A percentile compares a stretch with the other conserved stretches of the same genome.
Evolutionary conservation across 441 rosid species (phyloP).

Genomic region (Kokia cookei): DNA sequence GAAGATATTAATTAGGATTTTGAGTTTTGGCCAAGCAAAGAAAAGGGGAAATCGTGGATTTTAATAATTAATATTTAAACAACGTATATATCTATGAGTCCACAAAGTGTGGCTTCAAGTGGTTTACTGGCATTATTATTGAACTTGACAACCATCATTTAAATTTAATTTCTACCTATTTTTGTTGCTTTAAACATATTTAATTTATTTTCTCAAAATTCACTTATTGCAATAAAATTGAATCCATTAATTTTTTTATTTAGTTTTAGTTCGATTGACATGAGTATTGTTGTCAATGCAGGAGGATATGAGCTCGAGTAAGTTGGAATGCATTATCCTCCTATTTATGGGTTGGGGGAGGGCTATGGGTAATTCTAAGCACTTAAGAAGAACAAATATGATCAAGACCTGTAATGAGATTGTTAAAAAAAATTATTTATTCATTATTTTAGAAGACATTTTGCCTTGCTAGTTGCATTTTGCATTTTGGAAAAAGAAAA

Average conservation of each 20-base stretch:
- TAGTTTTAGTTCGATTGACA: too few species aligned
- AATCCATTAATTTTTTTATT: too few species aligned
- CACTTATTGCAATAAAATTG: not conserved
- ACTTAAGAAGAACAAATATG: too few species aligned
- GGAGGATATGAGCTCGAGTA: too few species aligned
- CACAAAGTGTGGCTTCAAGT: not conserved
- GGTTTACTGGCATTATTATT: not conserved
- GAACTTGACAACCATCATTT: not conserved
- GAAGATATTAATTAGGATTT: not conserved
- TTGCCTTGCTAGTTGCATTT: too few species aligned
- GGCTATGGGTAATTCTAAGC: too few species aligned
- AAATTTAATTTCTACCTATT: not conserved
- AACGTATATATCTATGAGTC: not conserved
- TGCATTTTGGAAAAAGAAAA: not conserved
- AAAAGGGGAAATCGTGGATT: not conserved
- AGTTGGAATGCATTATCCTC: too few species aligned
- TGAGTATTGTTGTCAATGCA: too few species aligned
- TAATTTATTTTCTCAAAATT: not conserved
- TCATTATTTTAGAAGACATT: too few species aligned
- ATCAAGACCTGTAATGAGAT: too few species aligned
- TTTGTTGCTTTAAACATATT: not conserved
- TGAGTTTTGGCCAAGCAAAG: not conserved
- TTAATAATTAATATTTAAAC: not conserved
- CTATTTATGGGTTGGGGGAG: accelerated
- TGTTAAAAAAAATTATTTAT: too few species aligned